phyloP scores from a whole-genome alignment of 495 filamentous ascomycete species.

The Neurospora sp. region DNA sequence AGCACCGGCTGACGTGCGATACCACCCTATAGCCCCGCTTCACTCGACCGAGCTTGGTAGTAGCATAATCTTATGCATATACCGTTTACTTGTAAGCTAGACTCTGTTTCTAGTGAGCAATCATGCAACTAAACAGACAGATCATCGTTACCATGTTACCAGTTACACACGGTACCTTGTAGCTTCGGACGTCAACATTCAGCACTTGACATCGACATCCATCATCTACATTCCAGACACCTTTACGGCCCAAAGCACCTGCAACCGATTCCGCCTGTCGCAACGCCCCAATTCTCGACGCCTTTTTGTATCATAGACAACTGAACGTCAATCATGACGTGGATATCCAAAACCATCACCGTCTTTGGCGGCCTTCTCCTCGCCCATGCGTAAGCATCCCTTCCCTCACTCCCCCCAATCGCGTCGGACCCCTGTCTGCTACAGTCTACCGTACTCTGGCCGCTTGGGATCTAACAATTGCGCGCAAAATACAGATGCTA shows the following conservation, averaged over 20 bases:
- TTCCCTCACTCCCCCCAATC: background rate
- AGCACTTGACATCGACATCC: background rate
- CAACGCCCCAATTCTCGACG: background rate
- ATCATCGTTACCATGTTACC: background rate
- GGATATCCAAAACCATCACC: constrained; percentile 53
- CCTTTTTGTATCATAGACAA: too few relatives aligned
- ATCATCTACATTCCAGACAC: constrained; percentile 1
- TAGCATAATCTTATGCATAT: background rate
- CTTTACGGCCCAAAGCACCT: background rate
- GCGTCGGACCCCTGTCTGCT: background rate
- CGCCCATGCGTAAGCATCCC: constrained; percentile 55
- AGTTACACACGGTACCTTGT: background rate
- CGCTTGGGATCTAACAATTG: background rate
- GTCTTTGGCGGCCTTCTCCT: constrained; percentile 57
- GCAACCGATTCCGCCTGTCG: background rate
- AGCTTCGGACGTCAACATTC: background rate
- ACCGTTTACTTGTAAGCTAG: background rate
- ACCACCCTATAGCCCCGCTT: background rate
- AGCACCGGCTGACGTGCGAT: background rate
- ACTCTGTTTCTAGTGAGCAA: accelerated
- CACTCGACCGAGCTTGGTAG: background rate
- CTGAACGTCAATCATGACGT: constrained; percentile 42
- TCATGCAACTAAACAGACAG: background rate
- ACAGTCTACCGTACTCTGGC: background rate
- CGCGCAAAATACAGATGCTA: constrained; percentile 49